A percentile compares a stretch with the other conserved stretches of the same genome.
phyloP scores from a whole-genome alignment of 306 rosid genomes.

The Trichosanthes truncata region DNA sequence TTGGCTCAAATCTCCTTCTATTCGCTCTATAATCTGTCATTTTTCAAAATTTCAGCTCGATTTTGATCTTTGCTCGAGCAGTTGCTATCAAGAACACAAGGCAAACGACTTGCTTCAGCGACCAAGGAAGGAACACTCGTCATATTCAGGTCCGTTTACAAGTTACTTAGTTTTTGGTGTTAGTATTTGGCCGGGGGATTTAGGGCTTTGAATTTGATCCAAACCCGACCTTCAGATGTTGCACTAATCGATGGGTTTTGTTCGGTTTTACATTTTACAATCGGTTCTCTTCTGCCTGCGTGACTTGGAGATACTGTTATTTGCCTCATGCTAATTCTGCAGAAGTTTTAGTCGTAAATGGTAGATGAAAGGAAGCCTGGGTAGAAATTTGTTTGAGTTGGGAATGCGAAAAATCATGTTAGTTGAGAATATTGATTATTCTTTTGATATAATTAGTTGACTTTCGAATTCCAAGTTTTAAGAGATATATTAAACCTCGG shows the following conservation, averaged over 20 bases:
- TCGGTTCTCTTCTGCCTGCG: not conserved
- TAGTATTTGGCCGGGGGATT: not conserved
- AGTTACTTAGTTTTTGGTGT: not conserved
- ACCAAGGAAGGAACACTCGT: not conserved
- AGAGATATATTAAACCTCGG: not conserved
- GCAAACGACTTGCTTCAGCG: not conserved
- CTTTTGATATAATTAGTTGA: not conserved
- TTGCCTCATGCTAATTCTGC: not conserved
- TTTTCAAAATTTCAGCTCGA: not conserved
- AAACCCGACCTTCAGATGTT: not conserved
- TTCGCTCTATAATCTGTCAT: not conserved
- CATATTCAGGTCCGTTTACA: not conserved
- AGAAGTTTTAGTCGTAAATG: not conserved
- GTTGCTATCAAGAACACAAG: not conserved
- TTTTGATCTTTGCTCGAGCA: not conserved
- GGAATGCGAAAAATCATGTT: not conserved
- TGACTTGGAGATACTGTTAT: not conserved
- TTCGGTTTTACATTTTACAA: not conserved
- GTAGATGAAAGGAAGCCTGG: not conserved
- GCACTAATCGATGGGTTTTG: not conserved
- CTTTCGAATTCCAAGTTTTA: not conserved
- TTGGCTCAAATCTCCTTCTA: not conserved
- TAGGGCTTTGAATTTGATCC: conserved; percentile 8
- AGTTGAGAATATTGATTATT: not conserved
- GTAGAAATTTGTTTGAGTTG: not conserved